Evolutionary conservation across 257 asterid species (phyloP).

Genomic region (Ilex aquifolium): DNA sequence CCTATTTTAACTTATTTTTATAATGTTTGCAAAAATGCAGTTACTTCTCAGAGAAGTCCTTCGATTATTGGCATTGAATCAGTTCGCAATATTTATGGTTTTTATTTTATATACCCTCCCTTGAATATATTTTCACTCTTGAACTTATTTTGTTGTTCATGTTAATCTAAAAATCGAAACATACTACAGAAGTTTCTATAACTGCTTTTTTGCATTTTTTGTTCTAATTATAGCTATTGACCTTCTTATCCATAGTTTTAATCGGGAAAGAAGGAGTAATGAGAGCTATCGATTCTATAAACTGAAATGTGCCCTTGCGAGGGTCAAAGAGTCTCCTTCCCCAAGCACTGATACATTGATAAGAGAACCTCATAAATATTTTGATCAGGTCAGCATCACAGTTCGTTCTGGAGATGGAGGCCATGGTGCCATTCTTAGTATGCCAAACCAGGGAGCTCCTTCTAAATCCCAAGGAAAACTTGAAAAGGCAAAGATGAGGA

Average conservation of each 20-base stretch:
- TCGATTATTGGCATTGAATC: too few species aligned
- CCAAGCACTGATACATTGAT: conserved; percentile 48
- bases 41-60: too few species aligned
- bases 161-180: too few species aligned
- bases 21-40: too few species aligned
- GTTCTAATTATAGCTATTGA: neutral
- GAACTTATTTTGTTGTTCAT: too few species aligned
- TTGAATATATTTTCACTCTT: too few species aligned
- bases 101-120: too few species aligned
- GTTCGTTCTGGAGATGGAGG: conserved; percentile 97
- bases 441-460: conserved; percentile 48
- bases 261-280: conserved; percentile 14
- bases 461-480: conserved; percentile 47
- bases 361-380: conserved; percentile 76
- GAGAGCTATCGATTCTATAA: conserved; percentile 19
- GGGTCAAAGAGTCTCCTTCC: conserved; percentile 42
- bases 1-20: too few species aligned
- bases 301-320: conserved; percentile 36
- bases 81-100: too few species aligned
- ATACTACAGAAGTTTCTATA: neutral
- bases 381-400: conserved; percentile 74
- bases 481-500: conserved; percentile 55
- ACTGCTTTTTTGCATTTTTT: too few species aligned
- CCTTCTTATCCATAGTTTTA: conserved; percentile 15
- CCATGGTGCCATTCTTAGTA: conserved; percentile 65